These are phyloP conservation scores for Dactylellina drechsleri DNA, from an alignment of 2,329 filamentous ascomycete species.

Conservation along the genomic window DNA sequence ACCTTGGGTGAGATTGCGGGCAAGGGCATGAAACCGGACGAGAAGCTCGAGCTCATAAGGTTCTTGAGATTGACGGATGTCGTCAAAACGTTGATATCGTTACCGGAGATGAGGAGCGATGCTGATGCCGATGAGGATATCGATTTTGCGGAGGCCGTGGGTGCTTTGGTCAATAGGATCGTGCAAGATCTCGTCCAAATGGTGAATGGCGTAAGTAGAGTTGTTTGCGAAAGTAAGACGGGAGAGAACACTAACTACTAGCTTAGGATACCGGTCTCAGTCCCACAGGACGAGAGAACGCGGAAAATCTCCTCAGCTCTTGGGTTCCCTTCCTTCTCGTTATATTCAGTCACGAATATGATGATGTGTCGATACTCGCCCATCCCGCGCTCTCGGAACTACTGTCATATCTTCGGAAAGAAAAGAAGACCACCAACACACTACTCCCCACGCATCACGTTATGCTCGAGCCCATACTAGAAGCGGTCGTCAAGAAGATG, in stretches of 20 bases:
- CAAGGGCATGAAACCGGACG: slow-evolving; percentile 95
- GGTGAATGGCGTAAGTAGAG: slow-evolving; percentile 68
- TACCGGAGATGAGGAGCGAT: slow-evolving; percentile 77
- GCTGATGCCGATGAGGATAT: slow-evolving; percentile 88
- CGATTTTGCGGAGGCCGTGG: slow-evolving; percentile 92
- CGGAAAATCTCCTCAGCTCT: slow-evolving; percentile 81
- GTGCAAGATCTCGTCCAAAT: slow-evolving; percentile 87
- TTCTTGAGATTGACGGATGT: slow-evolving; percentile 90
- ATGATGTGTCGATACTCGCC: slow-evolving; percentile 95
- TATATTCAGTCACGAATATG: slow-evolving; percentile 97
- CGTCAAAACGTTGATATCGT: slow-evolving; percentile 84
- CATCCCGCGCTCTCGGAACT: slow-evolving; percentile 93
- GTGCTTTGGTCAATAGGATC: slow-evolving; percentile 92
- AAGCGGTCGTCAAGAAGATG: slow-evolving; percentile 95
- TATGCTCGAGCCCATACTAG: slow-evolving; percentile 86
- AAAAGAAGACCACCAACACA: slow-evolving; percentile 71
- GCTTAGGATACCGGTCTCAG: slow-evolving; percentile 37
- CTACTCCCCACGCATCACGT: slow-evolving; percentile 79
- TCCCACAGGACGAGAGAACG: slow-evolving; percentile 68
- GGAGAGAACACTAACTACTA: background rate
- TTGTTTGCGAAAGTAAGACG: background rate
- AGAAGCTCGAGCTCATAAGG: slow-evolving; percentile 92
- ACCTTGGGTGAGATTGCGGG: slow-evolving; percentile 94
- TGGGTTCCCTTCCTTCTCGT: slow-evolving; percentile 89
- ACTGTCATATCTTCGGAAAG: slow-evolving; percentile 86